Evolutionary conservation across 2,329 filamentous ascomycete species (phyloP).

Genomic region (Geosmithia flava): DNA sequence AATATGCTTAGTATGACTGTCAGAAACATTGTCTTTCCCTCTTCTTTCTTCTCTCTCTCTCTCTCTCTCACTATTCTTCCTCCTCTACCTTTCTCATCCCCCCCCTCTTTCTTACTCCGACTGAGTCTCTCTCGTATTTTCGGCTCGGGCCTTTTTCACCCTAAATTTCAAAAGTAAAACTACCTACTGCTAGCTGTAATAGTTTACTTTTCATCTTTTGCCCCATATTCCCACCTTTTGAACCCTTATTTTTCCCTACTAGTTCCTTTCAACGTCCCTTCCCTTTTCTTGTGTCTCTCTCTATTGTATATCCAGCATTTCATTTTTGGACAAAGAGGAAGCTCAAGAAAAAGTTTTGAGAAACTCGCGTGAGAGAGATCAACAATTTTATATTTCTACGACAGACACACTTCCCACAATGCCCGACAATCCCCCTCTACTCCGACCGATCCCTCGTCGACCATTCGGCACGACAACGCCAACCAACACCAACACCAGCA

Average conservation of each 20-base stretch:
- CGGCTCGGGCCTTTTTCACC: background rate
- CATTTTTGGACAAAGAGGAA: too few species aligned
- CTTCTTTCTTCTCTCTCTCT: background rate
- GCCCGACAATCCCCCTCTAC: constrained; percentile 37
- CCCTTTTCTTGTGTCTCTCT: too few species aligned
- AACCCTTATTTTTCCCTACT: too few species aligned
- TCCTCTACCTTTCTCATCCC: background rate
- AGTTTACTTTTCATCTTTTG: too few species aligned
- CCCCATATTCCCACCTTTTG: too few species aligned
- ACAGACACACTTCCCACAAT: too few species aligned
- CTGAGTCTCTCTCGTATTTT: background rate
- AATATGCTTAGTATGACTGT: background rate
- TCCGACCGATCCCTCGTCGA: constrained; percentile 60
- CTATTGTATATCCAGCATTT: too few species aligned
- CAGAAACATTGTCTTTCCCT: background rate
- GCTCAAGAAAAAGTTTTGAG: too few species aligned
- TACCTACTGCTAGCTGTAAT: too few species aligned
- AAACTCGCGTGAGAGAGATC: too few species aligned
- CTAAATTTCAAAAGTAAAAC: background rate
- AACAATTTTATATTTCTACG: too few species aligned
- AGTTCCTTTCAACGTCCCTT: too few species aligned
- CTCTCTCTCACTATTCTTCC: background rate
- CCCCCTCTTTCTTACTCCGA: background rate
- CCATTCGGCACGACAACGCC: constrained; percentile 50
- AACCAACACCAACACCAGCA: constrained; percentile 12